Conservation (phyloP, 1,284 basidiomycete genomes). For the Moesziomyces aphidis region DNA sequence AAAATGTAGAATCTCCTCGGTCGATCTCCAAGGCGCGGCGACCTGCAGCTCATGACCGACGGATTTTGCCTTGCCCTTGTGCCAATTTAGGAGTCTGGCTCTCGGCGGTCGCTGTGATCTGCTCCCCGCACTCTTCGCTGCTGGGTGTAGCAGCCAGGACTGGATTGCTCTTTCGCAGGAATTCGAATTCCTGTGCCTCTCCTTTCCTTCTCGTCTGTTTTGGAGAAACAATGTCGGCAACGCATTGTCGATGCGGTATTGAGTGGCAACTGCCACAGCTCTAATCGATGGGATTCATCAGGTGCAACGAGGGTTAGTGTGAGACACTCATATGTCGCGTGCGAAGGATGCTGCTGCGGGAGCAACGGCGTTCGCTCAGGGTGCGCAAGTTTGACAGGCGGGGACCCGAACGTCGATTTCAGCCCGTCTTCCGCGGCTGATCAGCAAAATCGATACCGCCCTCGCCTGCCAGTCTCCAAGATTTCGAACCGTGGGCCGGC, state of each 20-base stretch:
- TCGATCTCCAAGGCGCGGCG: constrained; percentile 19
- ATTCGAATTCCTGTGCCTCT: too few relatives aligned
- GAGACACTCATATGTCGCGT: neutral
- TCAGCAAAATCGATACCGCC: neutral
- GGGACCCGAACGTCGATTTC: neutral
- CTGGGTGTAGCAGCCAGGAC: too few relatives aligned
- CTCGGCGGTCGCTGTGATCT: too few relatives aligned
- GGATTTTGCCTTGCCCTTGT: neutral
- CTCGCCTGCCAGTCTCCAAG: neutral
- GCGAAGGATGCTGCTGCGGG: neutral
- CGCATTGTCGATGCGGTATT: too few relatives aligned
- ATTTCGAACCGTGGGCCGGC: neutral
- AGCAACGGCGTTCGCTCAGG: neutral
- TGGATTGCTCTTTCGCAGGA: too few relatives aligned
- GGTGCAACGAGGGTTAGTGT: neutral
- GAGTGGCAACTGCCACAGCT: neutral
- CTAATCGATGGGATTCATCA: neutral
- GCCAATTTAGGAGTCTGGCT: neutral
- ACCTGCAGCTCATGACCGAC: constrained; percentile 3
- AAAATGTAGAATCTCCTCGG: constrained; percentile 12
- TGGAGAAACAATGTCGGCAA: too few relatives aligned
- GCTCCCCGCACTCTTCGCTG: too few relatives aligned
- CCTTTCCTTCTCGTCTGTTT: too few relatives aligned
- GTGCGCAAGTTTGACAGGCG: neutral
- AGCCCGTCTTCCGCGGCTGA: too few relatives aligned